These are phyloP conservation scores for Rhodosporidiobolus odoratus DNA, from an alignment of 768 basidiomycete species.

Conservation along the genomic window DNA sequence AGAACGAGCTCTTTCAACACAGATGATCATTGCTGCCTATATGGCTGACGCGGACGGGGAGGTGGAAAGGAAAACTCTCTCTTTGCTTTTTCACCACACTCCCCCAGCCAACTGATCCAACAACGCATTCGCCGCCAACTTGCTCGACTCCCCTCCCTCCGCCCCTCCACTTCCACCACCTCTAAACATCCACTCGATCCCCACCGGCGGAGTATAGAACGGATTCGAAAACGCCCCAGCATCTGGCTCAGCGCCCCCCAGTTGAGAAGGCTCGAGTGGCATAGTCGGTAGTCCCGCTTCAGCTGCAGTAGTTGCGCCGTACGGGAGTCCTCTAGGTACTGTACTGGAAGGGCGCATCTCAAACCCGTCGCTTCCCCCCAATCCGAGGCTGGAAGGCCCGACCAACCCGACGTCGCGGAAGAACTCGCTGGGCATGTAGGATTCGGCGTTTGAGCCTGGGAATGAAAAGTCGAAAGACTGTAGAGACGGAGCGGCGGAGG, in stretches of 20 bases:
- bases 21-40: too few species aligned
- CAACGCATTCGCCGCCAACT: constrained; percentile 8
- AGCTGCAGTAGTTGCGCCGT: too few species aligned
- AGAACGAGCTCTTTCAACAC: too few species aligned
- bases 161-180: not conserved
- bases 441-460: not conserved
- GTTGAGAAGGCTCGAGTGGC: not conserved
- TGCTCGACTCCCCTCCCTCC: not conserved
- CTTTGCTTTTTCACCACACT: constrained; percentile 3
- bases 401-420: constrained; percentile 11
- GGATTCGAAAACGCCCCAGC: not conserved
- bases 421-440: constrained; percentile 1
- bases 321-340: not conserved
- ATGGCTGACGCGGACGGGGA: too few species aligned
- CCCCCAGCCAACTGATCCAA: constrained; percentile 23
- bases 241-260: not conserved
- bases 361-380: too few species aligned
- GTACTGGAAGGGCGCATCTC: not conserved
- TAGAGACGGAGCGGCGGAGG: too few species aligned
- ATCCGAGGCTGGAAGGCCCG: not conserved
- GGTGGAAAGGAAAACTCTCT: not conserved
- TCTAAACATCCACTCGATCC: not conserved
- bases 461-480: not conserved
- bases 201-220: not conserved
- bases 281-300: not conserved